Percentiles rank a stretch among this genome's conserved stretches.
Evolutionary conservation across 306 rosid genomes (phyloP).

Genomic region (Cercis canadensis): DNA sequence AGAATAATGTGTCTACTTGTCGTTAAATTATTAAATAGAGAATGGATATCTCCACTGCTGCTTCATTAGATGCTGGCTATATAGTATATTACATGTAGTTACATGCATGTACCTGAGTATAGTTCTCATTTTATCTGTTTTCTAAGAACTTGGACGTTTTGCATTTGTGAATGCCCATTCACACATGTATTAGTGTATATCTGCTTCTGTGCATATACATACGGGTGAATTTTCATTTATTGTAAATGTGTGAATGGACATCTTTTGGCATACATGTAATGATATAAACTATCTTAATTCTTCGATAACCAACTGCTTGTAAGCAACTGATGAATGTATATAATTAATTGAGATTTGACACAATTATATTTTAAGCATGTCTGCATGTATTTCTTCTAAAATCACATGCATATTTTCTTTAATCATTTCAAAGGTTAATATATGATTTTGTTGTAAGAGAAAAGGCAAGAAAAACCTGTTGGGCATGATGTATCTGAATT

Average conservation of each 20-base stretch:
- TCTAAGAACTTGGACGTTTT: neutral
- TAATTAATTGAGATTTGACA: conserved; percentile 22
- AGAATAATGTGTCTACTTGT: conserved; percentile 16
- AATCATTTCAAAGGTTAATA: neutral
- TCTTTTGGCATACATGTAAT: too few relatives aligned
- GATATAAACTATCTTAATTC: too few relatives aligned
- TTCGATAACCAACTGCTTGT: neutral
- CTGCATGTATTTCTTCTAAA: neutral
- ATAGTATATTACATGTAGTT: neutral
- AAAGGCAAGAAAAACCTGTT: conserved; percentile 20
- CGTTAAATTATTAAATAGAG: conserved; percentile 24
- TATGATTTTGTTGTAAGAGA: conserved; percentile 7
- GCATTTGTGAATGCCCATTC: conserved; percentile 22
- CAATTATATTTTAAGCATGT: conserved; percentile 15
- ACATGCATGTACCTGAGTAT: neutral
- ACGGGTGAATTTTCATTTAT: too few relatives aligned
- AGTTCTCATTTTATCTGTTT: conserved; percentile 8
- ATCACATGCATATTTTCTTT: conserved; percentile 5
- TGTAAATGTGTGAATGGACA: too few relatives aligned
- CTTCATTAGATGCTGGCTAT: neutral
- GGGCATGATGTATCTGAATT: conserved; percentile 23
- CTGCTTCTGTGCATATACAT: too few relatives aligned
- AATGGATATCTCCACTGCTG: conserved; percentile 1
- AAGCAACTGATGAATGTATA: conserved; percentile 22
- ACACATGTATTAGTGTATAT: too few relatives aligned